Evolutionary conservation across 139 green algal species (phyloP).

Genomic region (Volvox reticuliferus): DNA sequence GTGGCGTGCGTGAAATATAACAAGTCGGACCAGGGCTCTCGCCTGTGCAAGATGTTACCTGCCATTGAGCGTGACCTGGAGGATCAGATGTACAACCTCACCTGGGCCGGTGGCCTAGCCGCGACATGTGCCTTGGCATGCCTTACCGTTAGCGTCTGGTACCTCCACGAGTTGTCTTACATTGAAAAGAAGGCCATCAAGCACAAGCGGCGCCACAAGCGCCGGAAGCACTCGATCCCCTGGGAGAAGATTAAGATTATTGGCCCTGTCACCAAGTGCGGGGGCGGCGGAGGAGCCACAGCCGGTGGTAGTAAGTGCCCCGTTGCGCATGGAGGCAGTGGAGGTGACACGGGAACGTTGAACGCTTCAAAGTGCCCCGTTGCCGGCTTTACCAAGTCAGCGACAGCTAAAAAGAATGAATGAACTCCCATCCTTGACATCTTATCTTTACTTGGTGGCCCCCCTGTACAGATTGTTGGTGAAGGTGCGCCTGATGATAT

Average conservation of each 20-base stretch:
- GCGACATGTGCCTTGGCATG: constrained; percentile 3
- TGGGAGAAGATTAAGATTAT: constrained; percentile 75
- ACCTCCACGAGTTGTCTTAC: constrained; percentile 63
- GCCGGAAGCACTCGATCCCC: constrained; percentile 65
- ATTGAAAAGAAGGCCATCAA: constrained; percentile 72
- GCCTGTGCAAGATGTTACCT: constrained; percentile 62
- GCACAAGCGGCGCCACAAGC: constrained; percentile 67
- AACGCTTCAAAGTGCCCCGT: constrained; percentile 26
- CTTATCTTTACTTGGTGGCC: too few relatives aligned
- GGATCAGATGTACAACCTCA: constrained; percentile 40
- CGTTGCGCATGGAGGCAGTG: not conserved
- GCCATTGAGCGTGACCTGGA: constrained; percentile 53
- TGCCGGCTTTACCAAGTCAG: not conserved
- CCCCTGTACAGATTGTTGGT: too few relatives aligned
- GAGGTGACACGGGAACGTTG: not conserved
- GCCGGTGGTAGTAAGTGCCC: constrained; percentile 27
- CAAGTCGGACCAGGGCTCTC: constrained; percentile 43
- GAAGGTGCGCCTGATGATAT: too few relatives aligned
- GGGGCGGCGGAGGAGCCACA: not conserved
- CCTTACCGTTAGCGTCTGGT: constrained; percentile 30
- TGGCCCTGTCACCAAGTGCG: constrained; percentile 52
- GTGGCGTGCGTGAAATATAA: constrained; percentile 47
- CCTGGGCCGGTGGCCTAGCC: constrained; percentile 3
- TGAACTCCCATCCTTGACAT: not conserved
- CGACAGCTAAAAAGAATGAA: constrained; percentile 15